Conservation (phyloP, 2,329 filamentous ascomycete genomes). For the Penicillium sp. region DNA sequence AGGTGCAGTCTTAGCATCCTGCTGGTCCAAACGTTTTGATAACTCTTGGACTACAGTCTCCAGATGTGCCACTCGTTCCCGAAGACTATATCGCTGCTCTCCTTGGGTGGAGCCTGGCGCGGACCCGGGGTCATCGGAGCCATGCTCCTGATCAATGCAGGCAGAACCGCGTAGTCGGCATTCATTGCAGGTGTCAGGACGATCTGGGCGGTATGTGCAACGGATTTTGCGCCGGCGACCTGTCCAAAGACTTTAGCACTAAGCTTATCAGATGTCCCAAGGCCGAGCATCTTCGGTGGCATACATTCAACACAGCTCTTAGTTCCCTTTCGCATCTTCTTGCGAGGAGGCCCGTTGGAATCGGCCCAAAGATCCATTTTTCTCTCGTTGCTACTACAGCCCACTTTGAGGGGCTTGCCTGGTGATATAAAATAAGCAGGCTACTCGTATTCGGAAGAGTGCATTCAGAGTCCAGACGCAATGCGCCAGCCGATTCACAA, state of each 20-base stretch:
- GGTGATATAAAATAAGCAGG: background rate
- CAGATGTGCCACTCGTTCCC: conserved; percentile 42
- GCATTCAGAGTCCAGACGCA: background rate
- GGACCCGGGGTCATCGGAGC: conserved; percentile 4
- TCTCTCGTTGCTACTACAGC: background rate
- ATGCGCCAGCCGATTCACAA: background rate
- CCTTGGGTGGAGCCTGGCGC: conserved; percentile 10
- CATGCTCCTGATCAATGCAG: conserved; percentile 45
- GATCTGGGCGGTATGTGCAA: conserved; percentile 41
- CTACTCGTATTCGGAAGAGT: background rate
- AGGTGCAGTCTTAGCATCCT: conserved; percentile 6
- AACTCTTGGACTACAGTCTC: conserved; percentile 41
- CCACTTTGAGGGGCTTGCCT: background rate
- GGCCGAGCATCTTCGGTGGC: conserved; percentile 1
- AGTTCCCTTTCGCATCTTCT: conserved; percentile 49
- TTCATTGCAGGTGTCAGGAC: conserved; percentile 42
- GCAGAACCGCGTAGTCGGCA: conserved; percentile 41
- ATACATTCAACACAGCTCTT: conserved; percentile 47
- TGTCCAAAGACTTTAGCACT: conserved; percentile 12
- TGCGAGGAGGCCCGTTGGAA: conserved; percentile 38
- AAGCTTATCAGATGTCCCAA: background rate
- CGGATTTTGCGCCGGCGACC: conserved; percentile 47
- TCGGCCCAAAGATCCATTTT: conserved; percentile 29
- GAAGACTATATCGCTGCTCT: conserved; percentile 40
- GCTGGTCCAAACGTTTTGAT: conserved; percentile 34